Evolutionary conservation across 768 basidiomycete genomes (phyloP), one percentile per base, ranked within the genome.

Genomic region (Lentinula raphanica): DNA sequence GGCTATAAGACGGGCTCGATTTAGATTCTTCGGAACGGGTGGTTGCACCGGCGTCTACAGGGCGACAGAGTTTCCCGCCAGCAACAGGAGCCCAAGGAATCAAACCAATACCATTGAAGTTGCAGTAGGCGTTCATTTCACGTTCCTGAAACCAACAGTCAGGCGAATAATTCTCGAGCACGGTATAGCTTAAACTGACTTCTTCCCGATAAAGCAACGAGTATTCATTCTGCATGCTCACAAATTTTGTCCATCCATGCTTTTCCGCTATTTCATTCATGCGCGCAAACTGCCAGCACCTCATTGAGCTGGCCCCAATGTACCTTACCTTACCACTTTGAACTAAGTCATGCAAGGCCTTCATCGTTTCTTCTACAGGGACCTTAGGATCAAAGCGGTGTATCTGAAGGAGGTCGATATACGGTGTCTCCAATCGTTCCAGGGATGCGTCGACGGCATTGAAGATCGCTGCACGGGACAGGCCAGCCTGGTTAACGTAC

Each of bases 211-310:
- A 83, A 21, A 80, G 66, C 3, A 80, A 64, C 31, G 71, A 77
- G 60, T 81, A 75, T 54, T 76, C 74, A 49, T 75, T 71, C 64
- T 82, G 81, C 73, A 81, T 79, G 49, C 77, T 75, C 49, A 79
- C 70, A 59, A 82, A 83, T 50, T 68, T 74, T 7, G 81, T 78
- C 69, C 78, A 77, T 6, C 73, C 72, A 15, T 76, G 59, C 55
- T 65, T 65, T 31, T 65, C 59, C 2, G 78, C 77, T 2, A 74
- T 67, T 23, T 73, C 68, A 54, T 77, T 73, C 62, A 78, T 62
- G 38, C 65, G 62, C 38, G 70, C 69, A 42, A 76, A 75, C 49
- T 76, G 71, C 76, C 75, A 76, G 28, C 75, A 68, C 8, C 68
- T 64, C 76, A 76, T 75, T 40, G 56, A 57, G 32, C 56, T 48